A percentile compares a stretch with the other conserved stretches of the same genome.
These are phyloP conservation scores for Solanum chmielewskii DNA, from an alignment of 257 asterid species.

Conservation along the genomic window DNA sequence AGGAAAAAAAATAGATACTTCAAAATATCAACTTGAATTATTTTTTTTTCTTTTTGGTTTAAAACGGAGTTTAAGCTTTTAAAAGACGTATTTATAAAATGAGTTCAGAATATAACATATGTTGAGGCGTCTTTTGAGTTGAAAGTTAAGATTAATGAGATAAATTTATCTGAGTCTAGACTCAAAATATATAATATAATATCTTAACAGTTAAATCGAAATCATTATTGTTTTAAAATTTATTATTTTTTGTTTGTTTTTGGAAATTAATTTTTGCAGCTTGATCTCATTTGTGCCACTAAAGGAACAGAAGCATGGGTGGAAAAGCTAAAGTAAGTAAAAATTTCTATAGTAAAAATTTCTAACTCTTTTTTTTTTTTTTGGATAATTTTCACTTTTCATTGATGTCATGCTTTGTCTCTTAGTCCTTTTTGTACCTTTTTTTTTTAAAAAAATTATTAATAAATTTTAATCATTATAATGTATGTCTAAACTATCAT, in stretches of 20 bases:
- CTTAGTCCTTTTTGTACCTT: neutral
- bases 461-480: neutral
- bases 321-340: slow-evolving; percentile 69
- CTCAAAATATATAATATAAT: neutral
- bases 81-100: neutral
- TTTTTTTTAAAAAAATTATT: neutral
- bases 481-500: neutral
- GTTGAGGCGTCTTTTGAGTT: neutral
- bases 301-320: slow-evolving; percentile 94
- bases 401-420: neutral
- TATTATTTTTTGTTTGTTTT: neutral
- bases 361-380: neutral
- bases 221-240: neutral
- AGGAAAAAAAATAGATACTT: neutral
- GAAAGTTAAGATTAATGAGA: neutral
- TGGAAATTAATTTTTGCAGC: slow-evolving; percentile 25
- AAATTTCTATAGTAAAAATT: neutral
- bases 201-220: neutral
- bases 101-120: neutral
- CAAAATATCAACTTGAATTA: neutral
- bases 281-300: slow-evolving; percentile 84
- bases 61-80: accelerated
- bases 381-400: neutral
- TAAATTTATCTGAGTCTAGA: accelerated
- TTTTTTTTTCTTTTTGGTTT: too few species aligned